Conservation (phyloP, 169 alveolate species). For the Plasmodium gonderi region DNA sequence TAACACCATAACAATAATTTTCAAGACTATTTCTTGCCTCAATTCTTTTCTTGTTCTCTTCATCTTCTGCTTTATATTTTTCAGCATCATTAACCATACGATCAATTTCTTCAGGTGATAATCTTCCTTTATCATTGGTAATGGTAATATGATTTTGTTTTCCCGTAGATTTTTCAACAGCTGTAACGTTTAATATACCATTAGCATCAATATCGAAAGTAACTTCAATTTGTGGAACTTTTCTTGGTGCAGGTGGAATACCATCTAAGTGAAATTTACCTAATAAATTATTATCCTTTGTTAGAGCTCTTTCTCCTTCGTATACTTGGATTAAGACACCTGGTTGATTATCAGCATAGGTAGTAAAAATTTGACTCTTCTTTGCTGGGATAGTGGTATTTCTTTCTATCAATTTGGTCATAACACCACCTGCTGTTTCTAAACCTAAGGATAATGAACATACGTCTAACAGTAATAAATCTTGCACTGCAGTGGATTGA, state of each 20-base stretch:
- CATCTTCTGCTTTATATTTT: slow-evolving; percentile 96
- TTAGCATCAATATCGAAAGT: slow-evolving; percentile 97
- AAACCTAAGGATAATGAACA: slow-evolving; percentile 94
- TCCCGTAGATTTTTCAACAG: slow-evolving; percentile 96
- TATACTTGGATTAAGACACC: slow-evolving; percentile 96
- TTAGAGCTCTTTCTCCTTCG: slow-evolving; percentile 97
- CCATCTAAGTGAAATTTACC: slow-evolving; percentile 98
- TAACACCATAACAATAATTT: slow-evolving; percentile 94
- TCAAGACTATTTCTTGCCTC: slow-evolving; percentile 95
- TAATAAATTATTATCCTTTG: slow-evolving; percentile 96
- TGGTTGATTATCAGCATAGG: slow-evolving; percentile 96
- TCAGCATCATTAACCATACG: slow-evolving; percentile 97
- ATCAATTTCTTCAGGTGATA: slow-evolving; percentile 95
- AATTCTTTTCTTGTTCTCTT: slow-evolving; percentile 89
- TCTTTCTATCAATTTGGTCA: slow-evolving; percentile 93
- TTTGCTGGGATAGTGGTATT: slow-evolving; percentile 96
- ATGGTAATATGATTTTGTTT: slow-evolving; percentile 95
- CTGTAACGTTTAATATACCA: slow-evolving; percentile 96
- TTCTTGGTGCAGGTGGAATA: slow-evolving; percentile 99
- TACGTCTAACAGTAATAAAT: slow-evolving; percentile 93
- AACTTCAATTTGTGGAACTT: slow-evolving; percentile 98
- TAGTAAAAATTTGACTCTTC: slow-evolving; percentile 94
- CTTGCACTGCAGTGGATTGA: slow-evolving; percentile 91
- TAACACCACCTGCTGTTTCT: slow-evolving; percentile 97
- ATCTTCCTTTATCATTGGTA: slow-evolving; percentile 97